Conservation (phyloP, 805 yeast genomes). For the Pichia nakasei region DNA sequence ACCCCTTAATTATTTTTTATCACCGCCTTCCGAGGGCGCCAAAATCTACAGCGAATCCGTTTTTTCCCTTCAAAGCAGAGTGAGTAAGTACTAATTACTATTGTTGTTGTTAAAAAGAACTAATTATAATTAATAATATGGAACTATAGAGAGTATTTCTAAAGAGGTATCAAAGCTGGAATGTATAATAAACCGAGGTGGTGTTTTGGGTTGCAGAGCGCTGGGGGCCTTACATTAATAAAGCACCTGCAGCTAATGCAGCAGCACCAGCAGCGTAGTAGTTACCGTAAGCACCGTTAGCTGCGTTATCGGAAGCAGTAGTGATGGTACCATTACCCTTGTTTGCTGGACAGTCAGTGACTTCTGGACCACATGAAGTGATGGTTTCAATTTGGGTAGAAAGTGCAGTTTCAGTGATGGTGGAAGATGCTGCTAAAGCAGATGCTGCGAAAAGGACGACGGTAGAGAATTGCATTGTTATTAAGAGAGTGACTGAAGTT, state of each 20-base stretch:
- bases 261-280: slow-evolving; percentile 28
- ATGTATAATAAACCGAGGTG: too few relatives aligned
- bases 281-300: slow-evolving; percentile 14
- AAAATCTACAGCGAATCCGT: too few relatives aligned
- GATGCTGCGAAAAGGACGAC: slow-evolving; percentile 27
- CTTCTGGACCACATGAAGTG: slow-evolving; percentile 30
- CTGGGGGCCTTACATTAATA: slow-evolving; percentile 20
- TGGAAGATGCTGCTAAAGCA: slow-evolving; percentile 27
- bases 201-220: neutral
- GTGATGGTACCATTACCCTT: slow-evolving; percentile 29
- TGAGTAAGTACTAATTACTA: too few relatives aligned
- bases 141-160: too few relatives aligned
- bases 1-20: too few relatives aligned
- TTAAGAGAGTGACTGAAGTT: slow-evolving; percentile 21
- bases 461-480: slow-evolving; percentile 37
- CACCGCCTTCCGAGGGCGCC: too few relatives aligned
- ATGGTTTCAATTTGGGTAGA: slow-evolving; percentile 33
- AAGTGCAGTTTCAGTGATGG: slow-evolving; percentile 26
- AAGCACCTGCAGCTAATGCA: slow-evolving; percentile 29
- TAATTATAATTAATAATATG: too few relatives aligned
- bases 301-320: slow-evolving; percentile 16
- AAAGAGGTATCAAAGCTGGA: too few relatives aligned
- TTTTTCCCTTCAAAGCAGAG: too few relatives aligned
- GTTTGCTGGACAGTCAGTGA: slow-evolving; percentile 26
- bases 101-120: too few relatives aligned